phyloP scores from a whole-genome alignment of 257 asterid genomes.

The Lycium barbarum region DNA sequence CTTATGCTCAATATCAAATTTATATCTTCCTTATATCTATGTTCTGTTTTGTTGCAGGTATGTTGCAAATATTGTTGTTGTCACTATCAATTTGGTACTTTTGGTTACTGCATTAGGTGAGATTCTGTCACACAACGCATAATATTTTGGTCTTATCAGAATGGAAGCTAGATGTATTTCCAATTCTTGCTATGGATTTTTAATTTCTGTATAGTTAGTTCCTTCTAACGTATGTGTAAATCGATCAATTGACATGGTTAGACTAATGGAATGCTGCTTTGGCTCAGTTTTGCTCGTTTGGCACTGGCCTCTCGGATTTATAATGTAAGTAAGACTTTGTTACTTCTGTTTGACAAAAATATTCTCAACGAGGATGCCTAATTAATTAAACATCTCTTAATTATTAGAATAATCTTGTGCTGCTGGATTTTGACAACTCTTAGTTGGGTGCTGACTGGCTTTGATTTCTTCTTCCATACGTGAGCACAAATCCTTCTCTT shows the following conservation, averaged over 20 bases:
- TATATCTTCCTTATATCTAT: neutral
- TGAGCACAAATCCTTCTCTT: slow-evolving; percentile 37
- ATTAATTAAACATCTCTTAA: slow-evolving; percentile 1
- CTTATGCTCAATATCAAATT: neutral
- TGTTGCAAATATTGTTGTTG: slow-evolving; percentile 49
- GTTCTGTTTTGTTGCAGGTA: slow-evolving; percentile 38
- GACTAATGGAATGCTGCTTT: slow-evolving; percentile 66
- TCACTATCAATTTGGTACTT: slow-evolving; percentile 45
- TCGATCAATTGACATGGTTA: slow-evolving; percentile 42
- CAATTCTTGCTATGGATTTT: slow-evolving; percentile 9
- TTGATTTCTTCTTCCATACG: slow-evolving; percentile 58
- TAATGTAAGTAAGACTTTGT: slow-evolving; percentile 48
- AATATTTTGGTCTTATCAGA: neutral
- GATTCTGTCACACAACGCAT: slow-evolving; percentile 30
- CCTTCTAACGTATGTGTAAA: slow-evolving; percentile 38
- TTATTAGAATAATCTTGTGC: slow-evolving; percentile 53
- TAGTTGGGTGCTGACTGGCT: slow-evolving; percentile 59
- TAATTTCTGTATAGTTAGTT: neutral
- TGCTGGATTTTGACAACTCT: slow-evolving; percentile 61
- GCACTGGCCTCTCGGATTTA: slow-evolving; percentile 57
- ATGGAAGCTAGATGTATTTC: neutral
- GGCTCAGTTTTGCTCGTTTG: slow-evolving; percentile 58
- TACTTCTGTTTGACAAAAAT: neutral
- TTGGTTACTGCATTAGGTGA: slow-evolving; percentile 58
- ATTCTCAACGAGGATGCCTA: neutral